Conservation (phyloP, 2,329 filamentous ascomycete species). For the Coniochaeta pulveracea region DNA sequence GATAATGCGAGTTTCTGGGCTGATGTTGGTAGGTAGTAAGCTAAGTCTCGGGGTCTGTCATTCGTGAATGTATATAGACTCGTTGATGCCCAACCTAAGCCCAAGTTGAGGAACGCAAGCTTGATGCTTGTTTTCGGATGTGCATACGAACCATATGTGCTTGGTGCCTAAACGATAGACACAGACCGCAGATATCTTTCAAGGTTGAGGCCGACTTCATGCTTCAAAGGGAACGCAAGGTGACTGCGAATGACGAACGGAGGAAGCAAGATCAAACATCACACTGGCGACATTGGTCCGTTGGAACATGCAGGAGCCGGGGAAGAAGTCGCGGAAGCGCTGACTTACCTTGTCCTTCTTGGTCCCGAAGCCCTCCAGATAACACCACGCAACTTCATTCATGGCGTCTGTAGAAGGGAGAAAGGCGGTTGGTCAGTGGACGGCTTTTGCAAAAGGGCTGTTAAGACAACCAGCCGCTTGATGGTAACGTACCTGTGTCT, state of each 20-base stretch:
- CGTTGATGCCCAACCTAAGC: conserved; percentile 27
- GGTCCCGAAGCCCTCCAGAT: conserved; percentile 89
- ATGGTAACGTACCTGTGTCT: conserved; percentile 60
- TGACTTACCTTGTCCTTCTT: conserved; percentile 91
- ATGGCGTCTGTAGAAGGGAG: conserved; percentile 60
- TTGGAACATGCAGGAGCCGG: neutral
- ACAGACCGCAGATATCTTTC: too few relatives aligned
- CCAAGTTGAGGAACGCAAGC: neutral
- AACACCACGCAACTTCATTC: conserved; percentile 96
- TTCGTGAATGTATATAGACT: conserved; percentile 16
- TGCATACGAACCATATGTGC: too few relatives aligned
- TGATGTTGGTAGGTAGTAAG: too few relatives aligned
- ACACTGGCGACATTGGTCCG: neutral
- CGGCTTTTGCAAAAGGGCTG: too few relatives aligned
- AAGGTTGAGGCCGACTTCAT: too few relatives aligned
- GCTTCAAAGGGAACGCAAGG: too few relatives aligned
- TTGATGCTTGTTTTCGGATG: conserved; percentile 1
- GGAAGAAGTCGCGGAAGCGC: conserved; percentile 4
- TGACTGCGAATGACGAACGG: too few relatives aligned
- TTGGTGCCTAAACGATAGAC: too few relatives aligned
- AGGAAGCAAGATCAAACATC: conserved; percentile 5
- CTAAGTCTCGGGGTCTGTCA: too few relatives aligned
- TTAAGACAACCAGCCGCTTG: too few relatives aligned
- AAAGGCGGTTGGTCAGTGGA: conserved; percentile 14
- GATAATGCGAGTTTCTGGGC: too few relatives aligned